These are phyloP conservation scores for Penicillium griseofulvum DNA, from an alignment of 2,329 filamentous ascomycete genomes.

Conservation along the genomic window DNA sequence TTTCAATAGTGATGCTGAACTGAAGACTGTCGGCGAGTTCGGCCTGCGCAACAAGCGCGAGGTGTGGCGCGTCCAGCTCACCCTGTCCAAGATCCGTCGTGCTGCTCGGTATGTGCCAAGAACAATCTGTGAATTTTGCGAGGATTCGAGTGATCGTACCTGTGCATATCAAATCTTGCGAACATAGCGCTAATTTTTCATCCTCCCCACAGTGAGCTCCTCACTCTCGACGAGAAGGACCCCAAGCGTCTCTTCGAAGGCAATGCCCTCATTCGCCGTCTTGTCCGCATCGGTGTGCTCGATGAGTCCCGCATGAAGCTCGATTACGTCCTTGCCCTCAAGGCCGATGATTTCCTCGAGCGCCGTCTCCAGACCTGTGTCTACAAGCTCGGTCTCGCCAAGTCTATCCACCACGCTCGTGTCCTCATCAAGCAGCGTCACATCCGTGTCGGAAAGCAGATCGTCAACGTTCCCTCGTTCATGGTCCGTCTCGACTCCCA, in stretches of 20 bases:
- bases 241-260: slow-evolving; percentile 99
- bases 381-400: slow-evolving; percentile 99
- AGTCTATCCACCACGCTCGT: slow-evolving; percentile 99
- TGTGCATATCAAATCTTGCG: background rate
- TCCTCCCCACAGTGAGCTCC: slow-evolving; percentile 73
- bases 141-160: background rate
- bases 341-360: slow-evolving; percentile 99
- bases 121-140: background rate
- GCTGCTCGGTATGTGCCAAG: slow-evolving; percentile 79
- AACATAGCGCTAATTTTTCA: slow-evolving; percentile 5
- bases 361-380: slow-evolving; percentile 99
- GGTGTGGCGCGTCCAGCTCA: slow-evolving; percentile 99
- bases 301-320: slow-evolving; percentile 99
- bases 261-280: slow-evolving; percentile 99
- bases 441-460: slow-evolving; percentile 99
- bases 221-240: slow-evolving; percentile 99
- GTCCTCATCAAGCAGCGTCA: slow-evolving; percentile 99
- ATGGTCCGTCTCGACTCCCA: slow-evolving; percentile 99
- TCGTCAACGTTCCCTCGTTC: slow-evolving; percentile 99
- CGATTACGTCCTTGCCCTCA: slow-evolving; percentile 99
- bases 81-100: slow-evolving; percentile 99
- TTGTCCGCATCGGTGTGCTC: slow-evolving; percentile 98
- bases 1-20: slow-evolving; percentile 84
- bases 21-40: slow-evolving; percentile 99
- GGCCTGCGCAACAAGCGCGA: slow-evolving; percentile 99